Percentiles rank a stretch among this genome's conserved stretches.
Evolutionary conservation across 805 yeast genomes (phyloP).

Genomic region (Wickerhamomyces bisporus): DNA sequence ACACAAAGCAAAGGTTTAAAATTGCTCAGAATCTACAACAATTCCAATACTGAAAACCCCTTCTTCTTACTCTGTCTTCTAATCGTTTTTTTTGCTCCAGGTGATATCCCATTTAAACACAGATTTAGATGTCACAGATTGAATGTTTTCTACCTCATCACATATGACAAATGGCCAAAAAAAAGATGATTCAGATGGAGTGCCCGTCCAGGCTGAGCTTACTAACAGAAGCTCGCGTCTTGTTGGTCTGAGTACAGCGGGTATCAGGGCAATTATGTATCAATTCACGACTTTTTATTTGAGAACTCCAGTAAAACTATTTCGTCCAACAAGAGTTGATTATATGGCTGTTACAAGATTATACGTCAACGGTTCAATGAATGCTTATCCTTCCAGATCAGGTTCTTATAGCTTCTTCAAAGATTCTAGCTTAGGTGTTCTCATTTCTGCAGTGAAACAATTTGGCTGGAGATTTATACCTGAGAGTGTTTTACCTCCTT

Average conservation of each 20-base stretch:
- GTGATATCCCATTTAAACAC: no score
- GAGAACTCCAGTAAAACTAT: slow-evolving; percentile 77
- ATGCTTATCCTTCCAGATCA: slow-evolving; percentile 30
- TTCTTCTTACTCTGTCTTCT: no score
- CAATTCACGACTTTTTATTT: slow-evolving; percentile 75
- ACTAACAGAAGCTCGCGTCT: slow-evolving; percentile 41
- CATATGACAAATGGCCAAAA: not conserved
- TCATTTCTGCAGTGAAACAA: slow-evolving; percentile 61
- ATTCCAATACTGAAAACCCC: no score
- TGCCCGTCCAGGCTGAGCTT: slow-evolving; percentile 19
- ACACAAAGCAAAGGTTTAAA: no score
- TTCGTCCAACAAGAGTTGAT: slow-evolving; percentile 88
- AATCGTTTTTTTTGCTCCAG: no score
- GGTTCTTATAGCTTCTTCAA: slow-evolving; percentile 48
- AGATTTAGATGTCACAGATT: not conserved
- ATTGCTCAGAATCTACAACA: no score
- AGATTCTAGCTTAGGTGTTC: slow-evolving; percentile 74
- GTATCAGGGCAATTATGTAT: slow-evolving; percentile 75
- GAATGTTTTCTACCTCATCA: not conserved
- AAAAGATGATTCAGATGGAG: not conserved
- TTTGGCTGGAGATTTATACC: slow-evolving; percentile 90
- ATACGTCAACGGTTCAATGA: slow-evolving; percentile 34
- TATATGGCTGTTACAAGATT: slow-evolving; percentile 67
- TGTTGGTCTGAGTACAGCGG: slow-evolving; percentile 80
- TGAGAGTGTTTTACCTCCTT: slow-evolving; percentile 74